phyloP scores from a whole-genome alignment of 257 asterid species.

The Verbascum thapsus region DNA sequence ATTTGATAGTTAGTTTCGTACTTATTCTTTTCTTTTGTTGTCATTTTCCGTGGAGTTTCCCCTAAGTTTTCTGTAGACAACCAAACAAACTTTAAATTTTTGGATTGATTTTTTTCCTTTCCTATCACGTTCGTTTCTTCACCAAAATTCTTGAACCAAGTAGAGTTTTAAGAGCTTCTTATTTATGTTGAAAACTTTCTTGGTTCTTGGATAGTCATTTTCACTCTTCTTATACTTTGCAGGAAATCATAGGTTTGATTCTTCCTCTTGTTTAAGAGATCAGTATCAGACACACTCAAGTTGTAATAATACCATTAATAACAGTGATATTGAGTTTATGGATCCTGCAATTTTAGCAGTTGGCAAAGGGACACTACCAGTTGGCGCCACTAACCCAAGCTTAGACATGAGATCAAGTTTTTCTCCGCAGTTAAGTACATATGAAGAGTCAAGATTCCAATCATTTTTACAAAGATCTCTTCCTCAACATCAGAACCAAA shows the following conservation, averaged over 20 bases:
- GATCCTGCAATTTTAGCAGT: slow-evolving; percentile 99
- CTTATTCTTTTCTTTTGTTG: too few species aligned
- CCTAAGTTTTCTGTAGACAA: too few species aligned
- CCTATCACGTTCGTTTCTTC: too few species aligned
- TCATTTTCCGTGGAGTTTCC: too few species aligned
- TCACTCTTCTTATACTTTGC: slow-evolving; percentile 31
- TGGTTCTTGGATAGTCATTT: slow-evolving; percentile 1
- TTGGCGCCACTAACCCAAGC: slow-evolving; percentile 54
- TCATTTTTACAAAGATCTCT: slow-evolving; percentile 69
- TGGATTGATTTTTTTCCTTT: too few species aligned
- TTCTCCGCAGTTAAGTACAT: slow-evolving; percentile 57
- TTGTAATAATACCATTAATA: slow-evolving; percentile 46
- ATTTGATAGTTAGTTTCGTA: too few species aligned
- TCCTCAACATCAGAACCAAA: slow-evolving; percentile 71
- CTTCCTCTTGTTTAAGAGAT: slow-evolving; percentile 54
- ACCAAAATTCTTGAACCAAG: too few species aligned
- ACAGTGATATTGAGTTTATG: slow-evolving; percentile 79
- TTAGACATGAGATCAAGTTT: slow-evolving; percentile 57
- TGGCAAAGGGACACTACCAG: slow-evolving; percentile 79
- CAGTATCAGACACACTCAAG: slow-evolving; percentile 59
- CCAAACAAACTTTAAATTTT: too few species aligned
- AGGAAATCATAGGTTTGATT: slow-evolving; percentile 63
- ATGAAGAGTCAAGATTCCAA: slow-evolving; percentile 71
- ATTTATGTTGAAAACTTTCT: too few species aligned
- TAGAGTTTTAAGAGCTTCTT: too few species aligned